Percentiles rank a stretch among this genome's conserved stretches.
These are phyloP conservation scores for Eudorina sp. DNA, from an alignment of 139 green algal species.

Conservation along the genomic window DNA sequence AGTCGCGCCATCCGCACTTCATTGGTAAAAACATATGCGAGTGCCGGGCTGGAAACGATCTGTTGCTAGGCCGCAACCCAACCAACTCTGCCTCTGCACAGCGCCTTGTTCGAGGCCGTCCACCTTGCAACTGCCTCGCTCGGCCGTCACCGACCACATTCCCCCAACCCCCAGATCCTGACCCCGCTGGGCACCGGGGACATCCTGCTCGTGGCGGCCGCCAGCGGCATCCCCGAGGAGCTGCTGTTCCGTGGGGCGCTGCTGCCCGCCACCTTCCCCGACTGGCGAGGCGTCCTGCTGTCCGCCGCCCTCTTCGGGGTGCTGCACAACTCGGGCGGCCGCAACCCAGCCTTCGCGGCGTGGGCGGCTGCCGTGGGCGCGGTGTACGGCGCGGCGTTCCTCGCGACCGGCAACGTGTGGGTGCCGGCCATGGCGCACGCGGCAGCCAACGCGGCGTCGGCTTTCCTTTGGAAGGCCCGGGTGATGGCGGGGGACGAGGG, in stretches of 20 bases:
- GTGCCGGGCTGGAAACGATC: too few relatives aligned
- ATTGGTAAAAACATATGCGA: too few relatives aligned
- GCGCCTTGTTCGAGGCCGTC: too few relatives aligned
- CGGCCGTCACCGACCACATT: neutral
- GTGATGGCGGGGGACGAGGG: neutral
- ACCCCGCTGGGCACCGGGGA: constrained; percentile 67
- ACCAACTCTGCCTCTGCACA: too few relatives aligned
- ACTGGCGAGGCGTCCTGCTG: constrained; percentile 82
- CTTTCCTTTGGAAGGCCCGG: constrained; percentile 68
- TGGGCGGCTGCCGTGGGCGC: constrained; percentile 81
- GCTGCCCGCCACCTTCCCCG: constrained; percentile 78
- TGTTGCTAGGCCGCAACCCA: too few relatives aligned
- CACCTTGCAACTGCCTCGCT: too few relatives aligned
- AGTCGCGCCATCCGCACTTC: too few relatives aligned
- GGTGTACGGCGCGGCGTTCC: constrained; percentile 78
- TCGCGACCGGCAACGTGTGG: constrained; percentile 77
- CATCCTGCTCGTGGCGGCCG: constrained; percentile 66
- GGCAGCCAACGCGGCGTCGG: constrained; percentile 78
- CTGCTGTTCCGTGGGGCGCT: constrained; percentile 86
- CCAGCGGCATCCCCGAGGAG: constrained; percentile 81
- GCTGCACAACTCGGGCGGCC: constrained; percentile 83
- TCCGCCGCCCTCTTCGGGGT: constrained; percentile 79
- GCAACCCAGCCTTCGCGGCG: constrained; percentile 82
- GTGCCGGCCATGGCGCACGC: constrained; percentile 77
- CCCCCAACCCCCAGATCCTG: constrained; percentile 68